Evolutionary conservation across 768 basidiomycete genomes (phyloP).

Genomic region (Tulasnella sp.): DNA sequence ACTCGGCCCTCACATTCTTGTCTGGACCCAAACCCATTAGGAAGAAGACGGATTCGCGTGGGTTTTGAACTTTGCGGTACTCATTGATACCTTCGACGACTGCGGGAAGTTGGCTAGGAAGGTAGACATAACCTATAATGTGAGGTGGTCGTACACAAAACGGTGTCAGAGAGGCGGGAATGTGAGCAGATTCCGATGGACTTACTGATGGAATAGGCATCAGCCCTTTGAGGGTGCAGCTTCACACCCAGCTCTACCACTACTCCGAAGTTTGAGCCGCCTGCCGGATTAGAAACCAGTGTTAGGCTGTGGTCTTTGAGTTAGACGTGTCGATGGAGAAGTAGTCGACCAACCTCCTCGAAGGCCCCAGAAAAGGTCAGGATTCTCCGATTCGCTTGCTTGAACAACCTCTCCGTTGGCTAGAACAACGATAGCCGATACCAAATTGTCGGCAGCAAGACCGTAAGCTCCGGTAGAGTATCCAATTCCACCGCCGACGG

Average conservation of each 20-base stretch:
- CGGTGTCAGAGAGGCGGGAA: too few relatives aligned
- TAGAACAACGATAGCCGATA: constrained; percentile 25
- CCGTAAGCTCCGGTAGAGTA: constrained; percentile 31
- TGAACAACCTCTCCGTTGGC: constrained; percentile 23
- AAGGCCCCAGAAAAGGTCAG: constrained; percentile 24
- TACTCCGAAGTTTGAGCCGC: constrained; percentile 24
- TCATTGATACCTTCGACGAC: too few relatives aligned
- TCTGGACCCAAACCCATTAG: too few relatives aligned
- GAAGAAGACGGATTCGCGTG: too few relatives aligned
- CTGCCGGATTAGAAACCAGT: neutral
- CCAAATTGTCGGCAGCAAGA: constrained; percentile 31
- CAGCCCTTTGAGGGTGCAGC: constrained; percentile 11
- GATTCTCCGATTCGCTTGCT: constrained; percentile 17
- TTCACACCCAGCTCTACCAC: constrained; percentile 14
- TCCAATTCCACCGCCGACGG: constrained; percentile 32
- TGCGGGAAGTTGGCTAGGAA: too few relatives aligned
- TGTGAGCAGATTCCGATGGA: too few relatives aligned
- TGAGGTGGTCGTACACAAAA: too few relatives aligned
- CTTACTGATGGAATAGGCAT: constrained; percentile 12
- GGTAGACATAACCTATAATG: too few relatives aligned
- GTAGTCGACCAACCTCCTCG: neutral
- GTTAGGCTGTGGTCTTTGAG: neutral
- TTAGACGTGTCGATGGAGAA: too few relatives aligned
- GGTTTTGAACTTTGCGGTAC: too few relatives aligned
- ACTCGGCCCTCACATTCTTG: too few relatives aligned